Conservation (phyloP, 208 protist genomes). For the Crithidia acanthocephali region DNA sequence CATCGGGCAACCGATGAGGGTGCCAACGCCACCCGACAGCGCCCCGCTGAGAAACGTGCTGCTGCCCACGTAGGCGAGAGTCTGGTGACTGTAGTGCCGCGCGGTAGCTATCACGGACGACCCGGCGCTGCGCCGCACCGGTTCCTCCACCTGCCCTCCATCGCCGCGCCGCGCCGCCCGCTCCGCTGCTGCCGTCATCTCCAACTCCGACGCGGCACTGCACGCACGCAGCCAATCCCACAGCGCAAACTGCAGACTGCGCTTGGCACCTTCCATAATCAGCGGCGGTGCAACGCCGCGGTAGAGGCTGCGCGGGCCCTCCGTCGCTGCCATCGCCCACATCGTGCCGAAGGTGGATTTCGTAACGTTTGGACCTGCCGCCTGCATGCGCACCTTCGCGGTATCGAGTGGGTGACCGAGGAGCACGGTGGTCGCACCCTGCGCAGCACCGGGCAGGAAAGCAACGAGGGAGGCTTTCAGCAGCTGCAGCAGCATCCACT, state of each 20-base stretch:
- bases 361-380: constrained; percentile 48
- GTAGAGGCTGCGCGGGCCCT: constrained; percentile 82
- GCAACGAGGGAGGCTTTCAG: constrained; percentile 28
- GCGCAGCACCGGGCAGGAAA: constrained; percentile 78
- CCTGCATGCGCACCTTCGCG: constrained; percentile 90
- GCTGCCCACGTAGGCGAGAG: constrained; percentile 30
- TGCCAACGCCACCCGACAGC: constrained; percentile 79
- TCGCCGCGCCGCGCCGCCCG: too few species aligned
- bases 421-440: constrained; percentile 69
- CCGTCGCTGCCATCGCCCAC: constrained; percentile 52
- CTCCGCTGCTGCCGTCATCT: background rate
- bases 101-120: background rate
- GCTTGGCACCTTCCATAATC: constrained; percentile 81
- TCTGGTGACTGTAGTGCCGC: background rate
- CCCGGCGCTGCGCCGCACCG: background rate
- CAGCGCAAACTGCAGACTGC: constrained; percentile 85
- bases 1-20: constrained; percentile 87
- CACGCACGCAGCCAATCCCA: constrained; percentile 67
- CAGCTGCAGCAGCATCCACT: constrained; percentile 9
- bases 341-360: constrained; percentile 59
- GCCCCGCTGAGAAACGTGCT: constrained; percentile 75
- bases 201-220: background rate
- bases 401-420: constrained; percentile 91
- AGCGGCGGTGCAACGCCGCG: constrained; percentile 78
- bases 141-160: background rate